Evolutionary conservation across 2,329 filamentous ascomycete genomes (phyloP).

Genomic region (Cladobotryum mycophilum): DNA sequence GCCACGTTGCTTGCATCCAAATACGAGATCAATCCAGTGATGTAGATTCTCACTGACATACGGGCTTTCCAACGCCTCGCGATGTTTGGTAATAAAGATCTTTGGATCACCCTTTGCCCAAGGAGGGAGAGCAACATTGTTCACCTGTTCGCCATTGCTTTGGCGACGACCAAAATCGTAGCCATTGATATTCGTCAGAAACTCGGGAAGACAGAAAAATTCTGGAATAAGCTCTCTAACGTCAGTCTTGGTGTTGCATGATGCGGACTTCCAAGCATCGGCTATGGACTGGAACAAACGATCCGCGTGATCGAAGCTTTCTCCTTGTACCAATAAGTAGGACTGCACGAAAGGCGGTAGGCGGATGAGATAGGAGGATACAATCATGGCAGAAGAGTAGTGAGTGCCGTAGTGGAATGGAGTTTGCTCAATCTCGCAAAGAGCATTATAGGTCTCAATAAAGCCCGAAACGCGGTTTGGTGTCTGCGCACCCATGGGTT

Average conservation of each 20-base stretch:
- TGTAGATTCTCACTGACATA: constrained; percentile 87
- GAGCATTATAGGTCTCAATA: constrained; percentile 74
- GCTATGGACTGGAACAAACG: constrained; percentile 90
- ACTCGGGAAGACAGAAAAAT: constrained; percentile 95
- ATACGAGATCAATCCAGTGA: constrained; percentile 92
- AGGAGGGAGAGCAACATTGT: constrained; percentile 81
- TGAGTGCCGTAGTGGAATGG: constrained; percentile 98
- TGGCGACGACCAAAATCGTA: constrained; percentile 92
- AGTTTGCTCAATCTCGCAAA: constrained; percentile 86
- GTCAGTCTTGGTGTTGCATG: constrained; percentile 83
- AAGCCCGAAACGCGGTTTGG: constrained; percentile 70
- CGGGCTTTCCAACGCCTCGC: constrained; percentile 90
- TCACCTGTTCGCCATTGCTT: constrained; percentile 70
- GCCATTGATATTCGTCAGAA: constrained; percentile 85
- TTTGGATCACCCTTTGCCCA: constrained; percentile 97
- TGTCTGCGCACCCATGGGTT: constrained; percentile 93
- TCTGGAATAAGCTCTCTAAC: constrained; percentile 93
- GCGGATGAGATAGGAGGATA: constrained; percentile 91
- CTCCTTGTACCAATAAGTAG: constrained; percentile 90
- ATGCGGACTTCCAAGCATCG: constrained; percentile 86
- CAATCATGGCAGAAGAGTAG: constrained; percentile 98
- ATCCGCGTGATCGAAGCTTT: constrained; percentile 92
- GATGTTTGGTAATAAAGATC: constrained; percentile 90
- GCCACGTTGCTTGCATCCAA: constrained; percentile 88
- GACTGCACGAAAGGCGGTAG: constrained; percentile 95